Evolutionary conservation across 2,329 filamentous ascomycete genomes (phyloP).

Genomic region (Fusarium proliferatum): DNA sequence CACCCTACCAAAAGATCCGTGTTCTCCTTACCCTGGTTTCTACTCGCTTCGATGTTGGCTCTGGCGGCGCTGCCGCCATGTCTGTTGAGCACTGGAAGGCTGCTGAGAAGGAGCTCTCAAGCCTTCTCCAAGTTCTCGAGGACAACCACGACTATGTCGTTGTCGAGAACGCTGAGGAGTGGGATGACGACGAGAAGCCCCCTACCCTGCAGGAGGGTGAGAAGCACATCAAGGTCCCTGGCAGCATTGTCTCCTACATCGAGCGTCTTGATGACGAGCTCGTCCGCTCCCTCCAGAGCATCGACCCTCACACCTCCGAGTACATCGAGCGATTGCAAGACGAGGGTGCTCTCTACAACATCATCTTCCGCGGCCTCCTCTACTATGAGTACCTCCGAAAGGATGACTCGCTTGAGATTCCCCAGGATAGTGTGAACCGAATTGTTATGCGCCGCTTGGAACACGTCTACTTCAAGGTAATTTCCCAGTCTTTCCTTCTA

Average conservation of each 20-base stretch:
- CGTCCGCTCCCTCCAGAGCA: constrained; percentile 94
- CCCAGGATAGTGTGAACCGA: constrained; percentile 91
- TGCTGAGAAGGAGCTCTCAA: constrained; percentile 86
- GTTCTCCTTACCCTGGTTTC: constrained; percentile 92
- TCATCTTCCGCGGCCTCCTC: constrained; percentile 86
- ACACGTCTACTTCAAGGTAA: constrained; percentile 97
- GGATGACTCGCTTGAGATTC: constrained; percentile 74
- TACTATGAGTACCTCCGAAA: constrained; percentile 88
- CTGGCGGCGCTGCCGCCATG: constrained; percentile 83
- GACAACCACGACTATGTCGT: constrained; percentile 84
- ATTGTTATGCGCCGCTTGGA: constrained; percentile 94
- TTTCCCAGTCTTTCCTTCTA: constrained; percentile 78
- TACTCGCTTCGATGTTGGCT: constrained; percentile 91
- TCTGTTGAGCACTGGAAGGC: constrained; percentile 96
- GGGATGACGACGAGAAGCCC: constrained; percentile 98
- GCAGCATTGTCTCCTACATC: constrained; percentile 92
- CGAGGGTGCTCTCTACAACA: constrained; percentile 89
- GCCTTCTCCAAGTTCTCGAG: constrained; percentile 83
- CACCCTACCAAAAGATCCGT: constrained; percentile 93
- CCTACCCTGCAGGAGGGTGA: constrained; percentile 79
- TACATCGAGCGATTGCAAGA: constrained; percentile 96
- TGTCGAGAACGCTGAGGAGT: constrained; percentile 92
- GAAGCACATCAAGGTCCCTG: constrained; percentile 88
- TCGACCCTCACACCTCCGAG: constrained; percentile 98
- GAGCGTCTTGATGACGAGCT: constrained; percentile 98